phyloP scores from a whole-genome alignment of 768 basidiomycete genomes.

The Agrocybe praecox region DNA sequence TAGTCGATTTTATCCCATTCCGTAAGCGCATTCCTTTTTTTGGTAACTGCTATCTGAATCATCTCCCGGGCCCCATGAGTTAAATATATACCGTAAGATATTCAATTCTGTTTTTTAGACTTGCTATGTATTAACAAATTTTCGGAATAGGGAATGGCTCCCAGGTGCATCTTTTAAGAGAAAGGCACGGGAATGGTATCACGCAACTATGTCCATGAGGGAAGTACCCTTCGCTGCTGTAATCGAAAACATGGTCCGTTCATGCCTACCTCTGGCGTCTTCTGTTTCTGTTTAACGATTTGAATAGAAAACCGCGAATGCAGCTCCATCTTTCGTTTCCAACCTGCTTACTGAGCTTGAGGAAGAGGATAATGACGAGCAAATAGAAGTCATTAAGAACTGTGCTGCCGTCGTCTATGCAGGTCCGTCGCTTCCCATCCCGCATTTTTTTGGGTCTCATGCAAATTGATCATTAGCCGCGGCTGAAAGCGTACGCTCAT shows the following conservation, averaged over 20 bases:
- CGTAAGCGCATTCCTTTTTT: constrained; percentile 15
- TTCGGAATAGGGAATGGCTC: constrained; percentile 40
- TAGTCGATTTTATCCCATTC: constrained; percentile 37
- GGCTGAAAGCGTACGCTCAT: constrained; percentile 15
- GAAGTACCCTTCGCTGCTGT: constrained; percentile 43
- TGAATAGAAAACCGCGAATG: constrained; percentile 32
- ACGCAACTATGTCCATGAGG: constrained; percentile 48
- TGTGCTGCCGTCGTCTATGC: constrained; percentile 23
- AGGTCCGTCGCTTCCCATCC: constrained; percentile 13
- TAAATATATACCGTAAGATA: constrained; percentile 48
- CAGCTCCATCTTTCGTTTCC: constrained; percentile 31
- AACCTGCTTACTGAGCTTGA: constrained; percentile 19
- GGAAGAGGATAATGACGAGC: constrained; percentile 15
- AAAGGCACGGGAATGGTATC: constrained; percentile 51
- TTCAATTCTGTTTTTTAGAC: not conserved
- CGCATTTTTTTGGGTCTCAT: not conserved
- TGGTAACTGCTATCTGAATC: no score
- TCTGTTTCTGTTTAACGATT: no score
- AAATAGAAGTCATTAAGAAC: constrained; percentile 17
- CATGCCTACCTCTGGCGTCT: no score
- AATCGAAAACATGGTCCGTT: constrained; percentile 40
- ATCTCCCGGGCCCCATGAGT: constrained; percentile 26
- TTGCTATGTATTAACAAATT: not conserved
- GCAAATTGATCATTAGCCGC: constrained; percentile 5
- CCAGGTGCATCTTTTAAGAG: constrained; percentile 53